phyloP scores from a whole-genome alignment of 345 rosid genomes.

The Conringia planisiliqua region DNA sequence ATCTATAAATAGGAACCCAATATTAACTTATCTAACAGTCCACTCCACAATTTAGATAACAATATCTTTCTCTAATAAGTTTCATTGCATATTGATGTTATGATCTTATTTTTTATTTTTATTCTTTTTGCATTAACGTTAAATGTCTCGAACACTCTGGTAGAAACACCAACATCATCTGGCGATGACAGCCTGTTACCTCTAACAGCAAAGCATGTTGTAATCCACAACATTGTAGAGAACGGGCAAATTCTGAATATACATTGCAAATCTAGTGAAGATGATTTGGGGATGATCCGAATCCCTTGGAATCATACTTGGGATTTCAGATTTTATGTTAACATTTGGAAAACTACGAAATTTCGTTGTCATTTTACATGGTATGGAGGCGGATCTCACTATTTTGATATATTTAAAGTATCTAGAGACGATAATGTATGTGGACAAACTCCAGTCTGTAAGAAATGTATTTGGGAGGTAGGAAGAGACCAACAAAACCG shows the following conservation, averaged over 20 bases:
- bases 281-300: too few species aligned
- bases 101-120: neutral
- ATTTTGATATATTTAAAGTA: neutral
- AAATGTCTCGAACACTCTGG: neutral
- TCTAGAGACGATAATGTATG: neutral
- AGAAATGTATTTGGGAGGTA: neutral
- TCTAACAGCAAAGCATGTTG: neutral
- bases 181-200: neutral
- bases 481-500: neutral
- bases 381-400: neutral
- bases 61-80: neutral
- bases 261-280: too few species aligned
- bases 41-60: neutral
- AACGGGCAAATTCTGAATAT: neutral
- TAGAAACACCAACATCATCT: neutral
- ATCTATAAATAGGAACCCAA: too few species aligned
- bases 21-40: neutral
- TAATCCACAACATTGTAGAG: neutral
- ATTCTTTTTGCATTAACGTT: neutral
- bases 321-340: slow-evolving; percentile 6
- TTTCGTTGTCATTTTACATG: neutral
- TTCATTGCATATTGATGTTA: neutral
- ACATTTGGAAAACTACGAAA: neutral
- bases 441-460: neutral
- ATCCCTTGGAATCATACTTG: neutral